Evolutionary conservation across 1,284 basidiomycete species (phyloP), one percentile per base, ranked within the genome.

Genomic region (Melampsora larici-populina): DNA sequence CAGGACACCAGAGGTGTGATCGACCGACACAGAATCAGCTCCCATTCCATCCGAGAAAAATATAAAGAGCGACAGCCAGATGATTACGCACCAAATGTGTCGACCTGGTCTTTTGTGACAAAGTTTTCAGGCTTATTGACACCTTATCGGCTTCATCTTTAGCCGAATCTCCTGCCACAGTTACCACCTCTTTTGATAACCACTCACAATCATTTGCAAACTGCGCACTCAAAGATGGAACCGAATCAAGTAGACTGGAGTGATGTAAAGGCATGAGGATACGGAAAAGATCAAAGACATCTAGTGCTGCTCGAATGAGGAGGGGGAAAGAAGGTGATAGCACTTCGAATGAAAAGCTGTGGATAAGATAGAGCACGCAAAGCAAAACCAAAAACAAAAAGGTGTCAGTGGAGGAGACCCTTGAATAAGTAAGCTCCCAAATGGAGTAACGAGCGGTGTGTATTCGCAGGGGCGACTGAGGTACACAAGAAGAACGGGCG

Each of bases 191-290:
- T 6, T 82, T 79, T 0, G 86, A 84, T 17, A 97, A 85, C 83
- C 91, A 94, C 33, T 87, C 83, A 81, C 90, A 93, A 80, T 97
- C 92, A 83, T 98, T 98, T 31, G 91, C 89, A 82, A 92, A 92
- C 70, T 90, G 89, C 87, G 97, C 90, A 0, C 88, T 86, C 36
- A 87, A 85, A 18, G 89, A 88, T 5, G 90, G 86, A 0, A 88
- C 87, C 48, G 87, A 84, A 18, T 84, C 82, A 51, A 93, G 84
- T 33, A 87, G 85, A 29, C 85, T 82, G 0, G 86, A 85, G 80
- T 90, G 90, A 60, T 87, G 87, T 8, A 91, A 87, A n/a, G 92
- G 92, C 83, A 92, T 90, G 43, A 95, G 85, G 0, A 91, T 92
- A 58, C 91, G 89, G 84, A 91, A 92, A 7, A 97, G 85, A 79